Conservation (phyloP, 2,329 filamentous ascomycete species). For the Pseudogymnoascus sp. region DNA sequence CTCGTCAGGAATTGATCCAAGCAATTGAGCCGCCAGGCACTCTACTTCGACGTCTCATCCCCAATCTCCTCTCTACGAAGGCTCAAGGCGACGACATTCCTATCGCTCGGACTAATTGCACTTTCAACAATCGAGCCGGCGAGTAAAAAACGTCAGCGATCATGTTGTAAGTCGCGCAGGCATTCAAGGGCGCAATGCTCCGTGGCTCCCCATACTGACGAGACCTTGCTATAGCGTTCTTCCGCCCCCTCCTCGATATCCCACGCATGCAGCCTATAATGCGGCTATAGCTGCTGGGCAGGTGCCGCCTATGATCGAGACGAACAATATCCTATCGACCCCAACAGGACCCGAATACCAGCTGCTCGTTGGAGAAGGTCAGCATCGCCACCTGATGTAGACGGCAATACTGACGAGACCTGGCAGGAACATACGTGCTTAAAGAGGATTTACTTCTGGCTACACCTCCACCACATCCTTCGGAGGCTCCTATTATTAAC, state of each 20-base stretch:
- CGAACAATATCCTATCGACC: slow-evolving; percentile 78
- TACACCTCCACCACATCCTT: slow-evolving; percentile 90
- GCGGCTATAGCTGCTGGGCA: slow-evolving; percentile 60
- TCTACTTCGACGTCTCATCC: not conserved
- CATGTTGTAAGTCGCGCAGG: slow-evolving; percentile 5
- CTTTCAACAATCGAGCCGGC: not conserved
- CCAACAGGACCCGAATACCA: slow-evolving; percentile 78
- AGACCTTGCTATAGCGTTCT: slow-evolving; percentile 51
- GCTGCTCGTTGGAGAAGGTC: slow-evolving; percentile 89
- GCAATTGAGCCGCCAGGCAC: slow-evolving; percentile 5
- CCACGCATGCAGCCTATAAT: slow-evolving; percentile 63
- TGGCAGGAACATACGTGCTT: slow-evolving; percentile 73
- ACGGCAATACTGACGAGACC: not conserved
- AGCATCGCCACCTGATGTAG: slow-evolving; percentile 11
- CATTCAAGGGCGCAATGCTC: slow-evolving; percentile 1
- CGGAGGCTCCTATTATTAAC: slow-evolving; percentile 78
- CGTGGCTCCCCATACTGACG: not conserved
- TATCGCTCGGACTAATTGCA: not conserved
- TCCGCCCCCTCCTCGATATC: slow-evolving; percentile 77
- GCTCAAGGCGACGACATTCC: not conserved
- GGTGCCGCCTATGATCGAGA: slow-evolving; percentile 74
- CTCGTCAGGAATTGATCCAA: slow-evolving; percentile 6
- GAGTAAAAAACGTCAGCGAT: not conserved
- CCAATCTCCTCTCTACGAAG: not conserved
- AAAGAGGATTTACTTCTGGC: slow-evolving; percentile 88